These are phyloP conservation scores for Claviceps humidiphila DNA, from an alignment of 2,329 filamentous ascomycete species.

Conservation along the genomic window DNA sequence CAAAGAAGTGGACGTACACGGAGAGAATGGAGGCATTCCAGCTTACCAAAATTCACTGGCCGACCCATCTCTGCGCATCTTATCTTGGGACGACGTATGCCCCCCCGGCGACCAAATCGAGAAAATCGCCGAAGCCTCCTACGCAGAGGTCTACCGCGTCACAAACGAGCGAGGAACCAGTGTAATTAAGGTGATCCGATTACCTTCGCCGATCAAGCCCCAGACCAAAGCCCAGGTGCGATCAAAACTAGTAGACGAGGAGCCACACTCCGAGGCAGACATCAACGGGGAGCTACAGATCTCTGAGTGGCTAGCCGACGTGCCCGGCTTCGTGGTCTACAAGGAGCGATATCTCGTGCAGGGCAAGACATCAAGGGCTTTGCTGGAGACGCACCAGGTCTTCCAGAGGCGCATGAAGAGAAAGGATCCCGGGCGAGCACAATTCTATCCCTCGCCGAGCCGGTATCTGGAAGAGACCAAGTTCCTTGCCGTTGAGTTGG, in stretches of 20 bases:
- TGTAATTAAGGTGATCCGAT: conserved; percentile 51
- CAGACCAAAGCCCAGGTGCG: conserved; percentile 43
- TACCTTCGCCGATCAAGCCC: conserved; percentile 42
- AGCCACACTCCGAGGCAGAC: conserved; percentile 40
- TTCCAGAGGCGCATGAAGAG: conserved; percentile 42
- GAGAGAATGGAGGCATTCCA: conserved; percentile 6
- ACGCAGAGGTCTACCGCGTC: conserved; percentile 52
- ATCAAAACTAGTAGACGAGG: conserved; percentile 43
- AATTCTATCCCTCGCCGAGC: conserved; percentile 50
- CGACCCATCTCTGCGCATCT: conserved; percentile 23
- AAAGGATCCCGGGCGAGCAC: conserved; percentile 40
- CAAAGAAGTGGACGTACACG: too few species aligned
- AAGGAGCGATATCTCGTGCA: conserved; percentile 49
- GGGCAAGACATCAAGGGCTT: conserved; percentile 37
- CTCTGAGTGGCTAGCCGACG: conserved; percentile 49
- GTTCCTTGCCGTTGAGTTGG: conserved; percentile 50
- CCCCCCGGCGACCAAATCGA: conserved; percentile 37
- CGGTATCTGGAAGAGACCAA: conserved; percentile 43
- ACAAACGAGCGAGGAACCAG: conserved; percentile 45
- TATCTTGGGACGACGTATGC: conserved; percentile 46
- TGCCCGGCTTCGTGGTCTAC: conserved; percentile 52
- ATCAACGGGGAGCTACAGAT: conserved; percentile 47
- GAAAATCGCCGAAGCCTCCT: conserved; percentile 56
- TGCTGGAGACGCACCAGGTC: conserved; percentile 46
- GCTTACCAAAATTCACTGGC: background rate